Evolutionary conservation across 192 early-diverging fungal genomes (phyloP), one percentile per base, ranked within the genome.

Genomic region (Paraglomus occultum): DNA sequence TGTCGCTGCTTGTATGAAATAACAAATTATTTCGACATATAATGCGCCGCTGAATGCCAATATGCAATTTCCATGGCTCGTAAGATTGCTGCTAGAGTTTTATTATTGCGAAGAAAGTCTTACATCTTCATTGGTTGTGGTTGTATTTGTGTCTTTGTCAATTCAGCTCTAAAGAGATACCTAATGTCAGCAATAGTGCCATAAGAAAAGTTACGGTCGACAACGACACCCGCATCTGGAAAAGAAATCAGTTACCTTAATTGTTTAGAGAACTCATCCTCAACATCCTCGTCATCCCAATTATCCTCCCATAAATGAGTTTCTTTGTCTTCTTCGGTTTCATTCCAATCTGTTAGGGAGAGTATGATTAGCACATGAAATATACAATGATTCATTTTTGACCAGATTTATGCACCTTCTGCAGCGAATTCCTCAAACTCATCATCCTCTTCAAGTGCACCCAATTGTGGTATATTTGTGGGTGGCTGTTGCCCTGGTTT

Each of bases 81-180:
- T 77, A 99, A 99, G 82, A 83, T 99, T 58, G 97, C 96, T 18
- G 96, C 97, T 12, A 96, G 95, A 43, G 98, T 99, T 76, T 99
- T 99, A 81, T 85, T 98, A 58, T 84, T 97, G 46, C 96, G n/a
- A n/a, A 31, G 31, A 31, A 31, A 31, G 3, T 31, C 31, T 60
- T 60, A 66, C 20, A 52, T 44, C 31, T 52, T 66, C 64, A 66
- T 66, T 17, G 64, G 64, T 48, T 66, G 64, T 51, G 64, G 64
- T 66, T 31, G 39, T 31, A 51, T 49, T 57, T 57, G 54, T 17
- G 64, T 15, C 38, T 66, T 66, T n/a, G 64, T 66, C 15, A 66
- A 22, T 39, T 66, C 64, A 18, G 64, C 64, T 52, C 64, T 66
- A 50, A 51, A 40, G 17, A 14, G 39, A 66, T 49, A 57, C 22